Percentiles rank a stretch among this genome's conserved stretches.
These are phyloP conservation scores for Paraphoma sp. DNA, from an alignment of 2,329 filamentous ascomycete species.

Conservation along the genomic window DNA sequence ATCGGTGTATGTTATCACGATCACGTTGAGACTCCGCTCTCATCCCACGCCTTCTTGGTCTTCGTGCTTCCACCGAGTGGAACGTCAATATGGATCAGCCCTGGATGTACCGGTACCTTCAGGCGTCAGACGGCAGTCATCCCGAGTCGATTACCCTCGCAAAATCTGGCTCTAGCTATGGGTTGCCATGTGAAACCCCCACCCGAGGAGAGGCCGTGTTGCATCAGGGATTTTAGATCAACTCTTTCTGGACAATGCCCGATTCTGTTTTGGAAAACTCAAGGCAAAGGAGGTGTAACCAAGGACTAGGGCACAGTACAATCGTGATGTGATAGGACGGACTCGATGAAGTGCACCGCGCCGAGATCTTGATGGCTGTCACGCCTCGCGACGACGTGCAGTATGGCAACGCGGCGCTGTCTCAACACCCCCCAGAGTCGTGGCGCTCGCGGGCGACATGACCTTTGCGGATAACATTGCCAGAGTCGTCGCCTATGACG, in stretches of 20 bases:
- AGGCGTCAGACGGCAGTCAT: not conserved
- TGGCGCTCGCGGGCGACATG: no score
- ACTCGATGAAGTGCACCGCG: not conserved
- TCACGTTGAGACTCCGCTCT: not conserved
- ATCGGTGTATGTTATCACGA: constrained; percentile 1
- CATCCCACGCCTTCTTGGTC: constrained; percentile 6
- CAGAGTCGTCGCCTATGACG: no score
- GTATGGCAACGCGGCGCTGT: not conserved
- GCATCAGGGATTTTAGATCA: no score
- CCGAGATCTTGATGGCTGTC: not conserved
- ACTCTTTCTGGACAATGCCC: no score
- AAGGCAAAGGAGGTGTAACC: no score
- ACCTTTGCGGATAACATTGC: no score
- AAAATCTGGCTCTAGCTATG: not conserved
- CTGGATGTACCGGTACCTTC: constrained; percentile 8
- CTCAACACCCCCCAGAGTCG: no score
- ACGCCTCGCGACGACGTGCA: not conserved
- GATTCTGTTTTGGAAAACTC: no score
- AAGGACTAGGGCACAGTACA: no score
- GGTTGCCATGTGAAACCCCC: not conserved
- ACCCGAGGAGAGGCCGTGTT: not conserved
- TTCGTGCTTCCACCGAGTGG: constrained; percentile 5
- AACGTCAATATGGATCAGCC: not conserved
- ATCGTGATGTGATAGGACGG: not conserved
- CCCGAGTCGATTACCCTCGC: constrained; percentile 1